A percentile compares a stretch with the other conserved stretches of the same genome.
These are phyloP conservation scores for Kernera saxatilis DNA, from an alignment of 345 rosid species.

Conservation along the genomic window DNA sequence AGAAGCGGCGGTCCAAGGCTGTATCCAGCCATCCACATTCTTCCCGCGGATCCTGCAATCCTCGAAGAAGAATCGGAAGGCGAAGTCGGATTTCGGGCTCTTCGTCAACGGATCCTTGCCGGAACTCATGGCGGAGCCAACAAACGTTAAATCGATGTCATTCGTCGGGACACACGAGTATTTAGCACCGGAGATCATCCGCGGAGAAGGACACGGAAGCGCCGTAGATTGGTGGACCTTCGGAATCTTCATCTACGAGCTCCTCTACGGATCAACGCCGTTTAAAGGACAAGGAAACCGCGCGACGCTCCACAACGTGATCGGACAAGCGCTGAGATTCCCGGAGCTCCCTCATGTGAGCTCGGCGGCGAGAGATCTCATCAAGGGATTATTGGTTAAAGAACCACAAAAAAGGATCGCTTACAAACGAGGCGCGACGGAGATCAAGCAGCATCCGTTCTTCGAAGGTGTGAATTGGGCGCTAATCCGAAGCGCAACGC, in stretches of 20 bases:
- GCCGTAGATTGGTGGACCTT: constrained; percentile 99
- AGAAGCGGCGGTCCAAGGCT: constrained; percentile 53
- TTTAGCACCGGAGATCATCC: constrained; percentile 79
- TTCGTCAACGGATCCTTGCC: constrained; percentile 63
- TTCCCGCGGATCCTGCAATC: constrained; percentile 74
- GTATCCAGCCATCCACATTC: constrained; percentile 68
- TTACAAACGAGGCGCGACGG: constrained; percentile 83
- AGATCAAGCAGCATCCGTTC: constrained; percentile 85
- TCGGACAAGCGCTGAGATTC: constrained; percentile 76
- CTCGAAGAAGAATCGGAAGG: constrained; percentile 65
- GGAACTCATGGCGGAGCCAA: constrained; percentile 92
- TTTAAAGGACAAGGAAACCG: constrained; percentile 90
- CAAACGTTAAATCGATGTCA: constrained; percentile 85
- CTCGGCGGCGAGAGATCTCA: constrained; percentile 63
- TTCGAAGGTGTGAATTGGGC: constrained; percentile 96
- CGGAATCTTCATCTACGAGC: constrained; percentile 82
- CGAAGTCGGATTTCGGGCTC: constrained; percentile 76
- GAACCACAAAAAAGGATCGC: constrained; percentile 85
- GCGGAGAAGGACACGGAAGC: constrained; percentile 97
- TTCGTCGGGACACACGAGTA: constrained; percentile 95
- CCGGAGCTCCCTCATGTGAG: constrained; percentile 74
- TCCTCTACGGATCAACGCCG: constrained; percentile 77
- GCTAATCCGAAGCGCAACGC: constrained; percentile 69
- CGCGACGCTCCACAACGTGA: constrained; percentile 81
- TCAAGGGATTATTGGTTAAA: constrained; percentile 64